Base-by-base conservation (phyloP, 78 protist genomes). In the Isochrysis galbana region DNA sequence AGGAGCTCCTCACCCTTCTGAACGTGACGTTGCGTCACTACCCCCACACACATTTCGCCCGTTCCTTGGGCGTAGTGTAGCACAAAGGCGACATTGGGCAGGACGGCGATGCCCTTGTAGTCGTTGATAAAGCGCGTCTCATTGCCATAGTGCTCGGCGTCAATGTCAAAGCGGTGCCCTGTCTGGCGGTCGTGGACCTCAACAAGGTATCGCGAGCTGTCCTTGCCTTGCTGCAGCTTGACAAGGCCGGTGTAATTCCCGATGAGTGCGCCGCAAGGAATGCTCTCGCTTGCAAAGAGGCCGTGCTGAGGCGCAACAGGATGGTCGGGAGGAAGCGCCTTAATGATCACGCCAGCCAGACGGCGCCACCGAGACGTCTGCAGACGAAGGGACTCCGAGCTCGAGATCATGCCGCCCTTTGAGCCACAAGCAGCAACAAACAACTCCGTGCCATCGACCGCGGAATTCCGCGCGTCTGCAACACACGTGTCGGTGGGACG, bases 51-150 rank as follows among this genome's bases (percentile, higher is more conserved):
- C 17, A 72, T 14, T 17, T 72, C 82, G 41, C 82, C 82, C 32
- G 82, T 19, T 3, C 44, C 41, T 32, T 36, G 23, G 39, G 42
- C 36, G 82, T 34, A 17, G 74, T 61, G 74, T 11, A 72, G 36
- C 32, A 34, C 41, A 41, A 72, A 72, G 82, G 2, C 41, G 17
- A 72, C 82, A 41, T 72, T 72, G 32, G 82, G 82, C 82, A 3
- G 32, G 7, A 41, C 44, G 44, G 36, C 41, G 82, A 72, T 78
- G 86, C 48, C 45, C 39, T 7, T 2, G 86, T 41, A 22, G 86
- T 78, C 86, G 86, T 78, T 78, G 86, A 78, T 39, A n/a, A 78
- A 78, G n/a, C 86, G 86, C 86, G 86, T 39, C 86, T 78, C 86
- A 46, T 78, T 78, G 48, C 86, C 86, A 25, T 1, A 39, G 48